These are phyloP conservation scores for Aspergillus flavus DNA, from an alignment of 2,329 filamentous ascomycete genomes.

Conservation along the genomic window DNA sequence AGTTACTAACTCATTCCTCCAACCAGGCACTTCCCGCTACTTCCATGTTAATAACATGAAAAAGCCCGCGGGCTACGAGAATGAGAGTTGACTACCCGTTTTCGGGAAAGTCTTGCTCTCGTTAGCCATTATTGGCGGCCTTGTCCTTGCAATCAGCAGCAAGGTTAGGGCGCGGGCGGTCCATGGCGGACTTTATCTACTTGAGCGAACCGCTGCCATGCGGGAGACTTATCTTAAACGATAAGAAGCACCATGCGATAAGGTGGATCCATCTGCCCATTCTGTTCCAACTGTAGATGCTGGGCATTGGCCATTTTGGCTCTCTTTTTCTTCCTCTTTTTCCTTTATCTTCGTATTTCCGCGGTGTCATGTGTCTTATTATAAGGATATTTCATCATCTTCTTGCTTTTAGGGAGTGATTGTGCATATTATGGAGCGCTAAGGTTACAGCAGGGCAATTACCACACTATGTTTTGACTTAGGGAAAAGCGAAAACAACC, in stretches of 20 bases:
- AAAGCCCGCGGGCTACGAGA: conserved; percentile 85
- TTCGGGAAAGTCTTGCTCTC: conserved; percentile 23
- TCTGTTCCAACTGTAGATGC: background rate
- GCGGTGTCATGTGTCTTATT: conserved; percentile 1
- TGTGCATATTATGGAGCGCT: conserved; percentile 2
- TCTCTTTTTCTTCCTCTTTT: background rate
- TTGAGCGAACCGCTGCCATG: conserved; percentile 9
- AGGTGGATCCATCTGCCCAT: background rate
- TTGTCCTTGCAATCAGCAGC: conserved; percentile 15
- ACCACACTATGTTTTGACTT: background rate
- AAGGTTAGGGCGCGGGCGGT: conserved; percentile 11
- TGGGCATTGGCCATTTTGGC: background rate
- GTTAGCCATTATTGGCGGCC: conserved; percentile 9
- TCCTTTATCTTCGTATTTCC: background rate
- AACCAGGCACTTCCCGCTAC: conserved; percentile 76
- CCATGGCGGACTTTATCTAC: conserved; percentile 8
- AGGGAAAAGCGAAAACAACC: background rate
- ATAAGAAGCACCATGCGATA: conserved; percentile 1
- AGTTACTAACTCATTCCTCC: background rate
- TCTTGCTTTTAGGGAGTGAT: background rate
- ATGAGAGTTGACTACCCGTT: conserved; percentile 55
- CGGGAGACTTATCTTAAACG: conserved; percentile 8
- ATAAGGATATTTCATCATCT: background rate
- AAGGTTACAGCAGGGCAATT: background rate
- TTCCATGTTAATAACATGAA: conserved; percentile 79